phyloP scores from a whole-genome alignment of 169 alveolate species.

The Cytauxzoon felis region DNA sequence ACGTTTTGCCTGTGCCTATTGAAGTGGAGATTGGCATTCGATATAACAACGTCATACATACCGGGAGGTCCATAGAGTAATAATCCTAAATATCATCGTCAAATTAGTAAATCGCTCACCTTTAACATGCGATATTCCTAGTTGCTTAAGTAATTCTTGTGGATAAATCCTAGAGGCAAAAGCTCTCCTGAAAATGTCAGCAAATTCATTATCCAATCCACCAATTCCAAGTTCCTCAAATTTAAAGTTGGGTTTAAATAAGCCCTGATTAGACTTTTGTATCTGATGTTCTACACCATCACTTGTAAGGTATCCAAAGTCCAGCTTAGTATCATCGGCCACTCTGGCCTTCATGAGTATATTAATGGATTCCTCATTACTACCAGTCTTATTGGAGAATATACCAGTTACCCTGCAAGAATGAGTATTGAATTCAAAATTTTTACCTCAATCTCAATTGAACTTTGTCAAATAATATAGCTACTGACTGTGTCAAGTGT shows the following conservation, averaged over 20 bases:
- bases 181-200: conserved; percentile 98
- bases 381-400: background rate
- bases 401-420: conserved; percentile 23
- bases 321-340: conserved; percentile 31
- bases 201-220: conserved; percentile 90
- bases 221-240: conserved; percentile 90
- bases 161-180: conserved; percentile 99
- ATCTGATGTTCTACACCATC: conserved; percentile 52
- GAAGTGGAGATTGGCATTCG: too few relatives aligned
- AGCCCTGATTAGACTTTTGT: conserved; percentile 23
- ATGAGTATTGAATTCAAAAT: background rate
- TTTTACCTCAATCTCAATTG: conserved; percentile 42
- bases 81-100: conserved; percentile 75
- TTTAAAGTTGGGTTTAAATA: conserved; percentile 78
- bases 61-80: conserved; percentile 99
- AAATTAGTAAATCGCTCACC: conserved; percentile 53
- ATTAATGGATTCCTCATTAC: conserved; percentile 20
- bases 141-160: conserved; percentile 90
- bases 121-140: conserved; percentile 97
- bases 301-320: conserved; percentile 21
- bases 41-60: too few relatives aligned
- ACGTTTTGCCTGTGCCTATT: conserved; percentile 99
- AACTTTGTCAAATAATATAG: conserved; percentile 17
- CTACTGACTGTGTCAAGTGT: conserved; percentile 48
- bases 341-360: conserved; percentile 50